These are phyloP conservation scores for Pseudonitzschia multiseries DNA, from an alignment of 108 stramenopile species.

Conservation along the genomic window DNA sequence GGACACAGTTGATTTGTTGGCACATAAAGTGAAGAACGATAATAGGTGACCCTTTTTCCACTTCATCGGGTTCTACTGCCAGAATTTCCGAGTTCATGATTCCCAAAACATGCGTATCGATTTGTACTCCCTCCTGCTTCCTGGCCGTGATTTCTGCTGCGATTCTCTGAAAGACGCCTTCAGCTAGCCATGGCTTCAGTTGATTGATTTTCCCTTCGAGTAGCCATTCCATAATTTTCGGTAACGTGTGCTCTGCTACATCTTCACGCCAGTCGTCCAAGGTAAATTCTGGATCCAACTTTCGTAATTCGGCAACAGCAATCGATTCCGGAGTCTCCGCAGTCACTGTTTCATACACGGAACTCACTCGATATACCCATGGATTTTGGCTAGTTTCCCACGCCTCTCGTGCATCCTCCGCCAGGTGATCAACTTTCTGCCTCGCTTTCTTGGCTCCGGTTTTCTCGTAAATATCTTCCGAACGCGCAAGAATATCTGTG, in stretches of 20 bases:
- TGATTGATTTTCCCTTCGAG: slow-evolving; percentile 84
- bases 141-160: slow-evolving; percentile 86
- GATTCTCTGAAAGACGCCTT: slow-evolving; percentile 86
- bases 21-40: slow-evolving; percentile 94
- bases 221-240: slow-evolving; percentile 89
- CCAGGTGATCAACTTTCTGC: slow-evolving; percentile 68
- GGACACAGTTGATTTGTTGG: slow-evolving; percentile 98
- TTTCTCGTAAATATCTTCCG: slow-evolving; percentile 68
- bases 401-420: slow-evolving; percentile 89
- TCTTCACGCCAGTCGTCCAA: slow-evolving; percentile 88
- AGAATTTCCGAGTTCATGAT: slow-evolving; percentile 95
- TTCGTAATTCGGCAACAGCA: slow-evolving; percentile 87
- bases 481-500: slow-evolving; percentile 57
- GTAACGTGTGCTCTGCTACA: slow-evolving; percentile 87
- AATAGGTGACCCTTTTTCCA: slow-evolving; percentile 89
- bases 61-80: slow-evolving; percentile 67
- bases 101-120: slow-evolving; percentile 93
- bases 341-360: slow-evolving; percentile 94
- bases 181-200: slow-evolving; percentile 88
- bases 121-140: slow-evolving; percentile 87
- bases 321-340: slow-evolving; percentile 93
- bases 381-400: slow-evolving; percentile 99
- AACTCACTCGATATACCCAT: slow-evolving; percentile 94
- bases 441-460: slow-evolving; percentile 76
- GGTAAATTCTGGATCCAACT: slow-evolving; percentile 93